A percentile compares a stretch with the other conserved stretches of the same genome.
phyloP scores from a whole-genome alignment of 805 yeast species.

The Maudiozyma bulderi region DNA sequence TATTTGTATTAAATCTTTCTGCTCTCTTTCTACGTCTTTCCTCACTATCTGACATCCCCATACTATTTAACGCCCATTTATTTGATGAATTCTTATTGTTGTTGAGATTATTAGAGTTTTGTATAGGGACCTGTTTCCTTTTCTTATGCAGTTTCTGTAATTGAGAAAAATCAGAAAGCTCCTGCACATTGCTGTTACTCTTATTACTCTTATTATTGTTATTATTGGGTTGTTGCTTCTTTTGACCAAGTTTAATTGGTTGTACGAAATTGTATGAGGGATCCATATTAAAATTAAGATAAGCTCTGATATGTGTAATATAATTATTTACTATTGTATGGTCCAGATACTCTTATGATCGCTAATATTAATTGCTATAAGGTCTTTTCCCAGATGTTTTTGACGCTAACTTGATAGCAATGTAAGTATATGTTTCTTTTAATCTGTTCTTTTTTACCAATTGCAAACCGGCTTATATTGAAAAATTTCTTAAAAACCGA shows the following conservation, averaged over 20 bases:
- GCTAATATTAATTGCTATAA: too few species aligned
- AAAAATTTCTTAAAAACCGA: too few species aligned
- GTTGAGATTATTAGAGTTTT: background rate
- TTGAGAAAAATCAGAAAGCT: too few species aligned
- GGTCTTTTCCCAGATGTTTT: too few species aligned
- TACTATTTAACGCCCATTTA: slow-evolving; percentile 6
- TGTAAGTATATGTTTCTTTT: too few species aligned
- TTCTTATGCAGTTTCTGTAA: background rate
- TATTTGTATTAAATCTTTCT: slow-evolving; percentile 27
- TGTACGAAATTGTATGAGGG: slow-evolving; percentile 18
- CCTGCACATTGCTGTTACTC: too few species aligned
- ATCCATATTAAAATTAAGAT: background rate
- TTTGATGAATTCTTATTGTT: background rate
- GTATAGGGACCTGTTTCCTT: background rate
- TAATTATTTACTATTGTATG: too few species aligned
- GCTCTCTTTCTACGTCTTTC: slow-evolving; percentile 29
- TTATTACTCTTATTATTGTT: background rate
- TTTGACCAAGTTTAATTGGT: slow-evolving; percentile 17
- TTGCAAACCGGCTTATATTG: too few species aligned
- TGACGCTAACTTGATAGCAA: too few species aligned
- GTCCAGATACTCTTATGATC: too few species aligned
- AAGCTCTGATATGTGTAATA: background rate
- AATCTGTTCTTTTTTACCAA: too few species aligned
- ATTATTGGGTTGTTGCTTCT: background rate
- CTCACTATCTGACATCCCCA: slow-evolving; percentile 11